Evolutionary conservation across 2,329 filamentous ascomycete species (phyloP).

Genomic region (Aspergillus sojae): DNA sequence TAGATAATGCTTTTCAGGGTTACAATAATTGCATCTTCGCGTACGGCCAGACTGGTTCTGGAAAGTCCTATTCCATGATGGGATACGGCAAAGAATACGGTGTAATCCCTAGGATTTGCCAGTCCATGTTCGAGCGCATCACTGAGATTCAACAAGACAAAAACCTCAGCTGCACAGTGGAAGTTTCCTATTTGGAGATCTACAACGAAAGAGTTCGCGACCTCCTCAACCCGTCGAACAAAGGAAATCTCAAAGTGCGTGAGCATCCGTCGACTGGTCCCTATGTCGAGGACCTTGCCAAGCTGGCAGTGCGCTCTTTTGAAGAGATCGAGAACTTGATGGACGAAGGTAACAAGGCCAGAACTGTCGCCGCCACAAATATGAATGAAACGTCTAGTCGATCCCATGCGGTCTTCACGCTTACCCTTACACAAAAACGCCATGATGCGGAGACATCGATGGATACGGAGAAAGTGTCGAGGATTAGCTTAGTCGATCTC

Average conservation of each 20-base stretch:
- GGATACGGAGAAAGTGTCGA: conserved; percentile 96
- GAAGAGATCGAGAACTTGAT: conserved; percentile 95
- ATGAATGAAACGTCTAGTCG: conserved; percentile 99
- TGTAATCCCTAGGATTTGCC: conserved; percentile 95
- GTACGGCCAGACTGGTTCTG: conserved; percentile 96
- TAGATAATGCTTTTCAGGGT: conserved; percentile 97
- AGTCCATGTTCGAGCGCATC: conserved; percentile 95
- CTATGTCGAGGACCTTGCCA: conserved; percentile 96
- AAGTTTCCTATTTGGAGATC: conserved; percentile 98
- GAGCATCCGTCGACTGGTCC: conserved; percentile 97
- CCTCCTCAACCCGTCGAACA: conserved; percentile 90
- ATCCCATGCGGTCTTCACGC: conserved; percentile 96
- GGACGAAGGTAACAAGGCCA: conserved; percentile 98
- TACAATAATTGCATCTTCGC: conserved; percentile 99
- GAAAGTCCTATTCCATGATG: conserved; percentile 99
- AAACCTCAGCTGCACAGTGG: conserved; percentile 84
- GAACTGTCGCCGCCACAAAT: conserved; percentile 97
- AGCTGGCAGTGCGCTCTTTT: conserved; percentile 90
- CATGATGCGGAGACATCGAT: conserved; percentile 91
- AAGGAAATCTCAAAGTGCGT: conserved; percentile 94
- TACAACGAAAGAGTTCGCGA: conserved; percentile 98
- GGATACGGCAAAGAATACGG: conserved; percentile 94
- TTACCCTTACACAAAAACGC: conserved; percentile 92
- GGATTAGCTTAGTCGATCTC: conserved; percentile 96
- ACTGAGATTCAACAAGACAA: conserved; percentile 70